A percentile compares a stretch with the other conserved stretches of the same genome.
Conservation (phyloP, 2,329 filamentous ascomycete species). For the Ceratocystis colombiana region DNA sequence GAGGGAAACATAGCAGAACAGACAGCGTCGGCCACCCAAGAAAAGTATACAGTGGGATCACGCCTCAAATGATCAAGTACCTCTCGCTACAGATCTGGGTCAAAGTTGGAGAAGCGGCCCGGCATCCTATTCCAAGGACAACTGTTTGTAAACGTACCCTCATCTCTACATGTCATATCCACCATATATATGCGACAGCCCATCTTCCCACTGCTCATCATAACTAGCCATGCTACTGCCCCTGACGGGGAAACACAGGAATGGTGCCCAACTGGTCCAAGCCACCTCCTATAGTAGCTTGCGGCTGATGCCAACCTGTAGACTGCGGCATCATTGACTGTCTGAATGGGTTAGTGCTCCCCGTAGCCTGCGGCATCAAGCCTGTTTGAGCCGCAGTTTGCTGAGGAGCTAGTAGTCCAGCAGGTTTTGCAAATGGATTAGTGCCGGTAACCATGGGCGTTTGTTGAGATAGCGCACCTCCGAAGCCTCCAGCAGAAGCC, state of each 20-base stretch:
- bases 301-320: constrained; percentile 71
- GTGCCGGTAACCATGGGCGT: constrained; percentile 45
- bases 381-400: constrained; percentile 40
- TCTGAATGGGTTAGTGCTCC: constrained; percentile 88
- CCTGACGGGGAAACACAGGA: constrained; percentile 76
- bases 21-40: constrained; percentile 4
- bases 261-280: constrained; percentile 69
- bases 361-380: constrained; percentile 66
- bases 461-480: constrained; percentile 33
- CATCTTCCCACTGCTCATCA: constrained; percentile 37
- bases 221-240: constrained; percentile 48
- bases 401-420: constrained; percentile 32
- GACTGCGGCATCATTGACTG: constrained; percentile 84
- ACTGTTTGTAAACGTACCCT: neutral
- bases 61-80: neutral
- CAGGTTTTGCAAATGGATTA: constrained; percentile 48
- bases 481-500: constrained; percentile 6
- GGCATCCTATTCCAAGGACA: neutral
- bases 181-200: neutral
- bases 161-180: neutral
- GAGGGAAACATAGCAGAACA: neutral
- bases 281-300: constrained; percentile 65
- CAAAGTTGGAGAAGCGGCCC: no score
- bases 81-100: neutral
- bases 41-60: constrained; percentile 1